These are phyloP conservation scores for Pythium insidiosum DNA, from an alignment of 352 stramenopile species.

Conservation along the genomic window DNA sequence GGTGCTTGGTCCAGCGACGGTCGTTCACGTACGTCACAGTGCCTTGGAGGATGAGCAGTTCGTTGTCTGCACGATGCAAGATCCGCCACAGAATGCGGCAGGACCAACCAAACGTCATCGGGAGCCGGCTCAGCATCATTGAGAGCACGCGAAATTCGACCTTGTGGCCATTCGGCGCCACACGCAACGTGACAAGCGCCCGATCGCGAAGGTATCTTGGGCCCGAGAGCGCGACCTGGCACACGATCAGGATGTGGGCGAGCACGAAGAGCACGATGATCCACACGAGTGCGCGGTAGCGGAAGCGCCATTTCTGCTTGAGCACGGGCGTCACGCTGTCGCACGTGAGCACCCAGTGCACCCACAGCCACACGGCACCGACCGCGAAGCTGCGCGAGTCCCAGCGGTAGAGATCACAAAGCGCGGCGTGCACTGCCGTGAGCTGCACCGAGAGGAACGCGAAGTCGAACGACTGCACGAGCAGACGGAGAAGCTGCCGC, in stretches of 20 bases:
- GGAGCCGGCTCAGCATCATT: conserved; percentile 8
- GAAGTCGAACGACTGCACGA: conserved; percentile 34
- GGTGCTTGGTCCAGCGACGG: conserved; percentile 8
- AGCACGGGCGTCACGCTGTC: conserved; percentile 15
- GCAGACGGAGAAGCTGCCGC: conserved; percentile 16
- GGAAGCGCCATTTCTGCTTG: conserved; percentile 6
- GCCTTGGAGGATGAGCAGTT: conserved; percentile 17
- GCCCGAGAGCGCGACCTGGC: background rate
- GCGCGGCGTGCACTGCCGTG: conserved; percentile 15
- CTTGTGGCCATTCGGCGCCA: background rate
- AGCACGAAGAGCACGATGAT: conserved; percentile 6
- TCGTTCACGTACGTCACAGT: conserved; percentile 20
- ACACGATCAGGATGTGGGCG: background rate
- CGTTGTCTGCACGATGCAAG: conserved; percentile 7
- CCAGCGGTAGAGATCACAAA: conserved; percentile 26
- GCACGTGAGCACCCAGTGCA: conserved; percentile 23
- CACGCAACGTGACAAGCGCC: background rate
- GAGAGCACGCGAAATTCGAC: conserved; percentile 4
- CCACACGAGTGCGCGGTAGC: background rate
- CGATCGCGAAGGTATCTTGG: conserved; percentile 2
- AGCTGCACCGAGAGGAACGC: conserved; percentile 27
- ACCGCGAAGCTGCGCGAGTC: conserved; percentile 12
- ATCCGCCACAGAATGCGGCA: conserved; percentile 14
- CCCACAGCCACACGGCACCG: conserved; percentile 15
- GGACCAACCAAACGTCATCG: conserved; percentile 14